Base-by-base conservation (phyloP, 768 basidiomycete species). In the Gelatoporia subvermispora region DNA sequence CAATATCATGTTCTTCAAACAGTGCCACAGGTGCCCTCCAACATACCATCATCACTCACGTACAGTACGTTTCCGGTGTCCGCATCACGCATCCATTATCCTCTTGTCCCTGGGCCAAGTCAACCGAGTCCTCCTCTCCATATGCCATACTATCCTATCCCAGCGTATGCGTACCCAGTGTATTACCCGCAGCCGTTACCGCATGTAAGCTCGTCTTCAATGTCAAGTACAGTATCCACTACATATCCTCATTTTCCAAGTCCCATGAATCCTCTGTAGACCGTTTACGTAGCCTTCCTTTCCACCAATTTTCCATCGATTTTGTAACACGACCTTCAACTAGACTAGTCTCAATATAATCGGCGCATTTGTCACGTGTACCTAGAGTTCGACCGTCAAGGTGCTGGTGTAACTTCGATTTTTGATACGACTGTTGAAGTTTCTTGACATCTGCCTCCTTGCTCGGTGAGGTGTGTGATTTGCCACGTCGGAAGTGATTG, bases 181-280 rank as follows among this genome's bases (percentile, higher is more conserved):
- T n/a, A n/a, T n/a, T n/a, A n/a, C n/a, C n/a, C n/a, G n/a, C n/a
- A n/a, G n/a, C n/a, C n/a, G n/a, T n/a, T n/a, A n/a, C n/a, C n/a
- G n/a, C n/a, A n/a, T n/a, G n/a, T n/a, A n/a, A n/a, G n/a, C n/a
- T n/a, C n/a, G n/a, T n/a, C n/a, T n/a, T n/a, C n/a, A n/a, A n/a
- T n/a, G n/a, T n/a, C n/a, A n/a, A n/a, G n/a, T n/a, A n/a, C n/a
- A n/a, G n/a, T n/a, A n/a, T n/a, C n/a, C n/a, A n/a, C n/a, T n/a
- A n/a, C n/a, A n/a, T n/a, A 35, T 9, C 35, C n/a, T 35, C 9
- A 9, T 35, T n/a, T 35, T 35, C 35, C 9, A 9, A 9, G n/a
- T 35, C 35, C 52, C 52, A 53, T 13, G 38, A 22, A 34, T 53
- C 47, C 8, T 20, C 31, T 20, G 35, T 49, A 3, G 47, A 16